A percentile compares a stretch with the other conserved stretches of the same genome.
These are phyloP conservation scores for Sphagnurus paluster DNA, from an alignment of 1,284 basidiomycete genomes.

Conservation along the genomic window DNA sequence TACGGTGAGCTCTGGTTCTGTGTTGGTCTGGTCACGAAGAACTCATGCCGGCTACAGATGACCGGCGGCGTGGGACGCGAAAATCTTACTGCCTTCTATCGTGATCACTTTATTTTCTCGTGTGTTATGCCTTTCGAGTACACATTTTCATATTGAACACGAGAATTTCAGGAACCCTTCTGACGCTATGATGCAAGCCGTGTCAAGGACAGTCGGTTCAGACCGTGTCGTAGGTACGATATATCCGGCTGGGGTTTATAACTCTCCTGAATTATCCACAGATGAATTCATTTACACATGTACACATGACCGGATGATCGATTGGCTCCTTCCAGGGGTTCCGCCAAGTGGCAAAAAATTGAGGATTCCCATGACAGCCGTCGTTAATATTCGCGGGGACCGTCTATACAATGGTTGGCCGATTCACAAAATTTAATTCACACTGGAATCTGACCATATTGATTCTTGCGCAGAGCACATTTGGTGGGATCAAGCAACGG, in stretches of 20 bases:
- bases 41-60: slow-evolving; percentile 33
- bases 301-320: slow-evolving; percentile 46
- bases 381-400: slow-evolving; percentile 59
- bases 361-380: slow-evolving; percentile 51
- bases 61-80: slow-evolving; percentile 55
- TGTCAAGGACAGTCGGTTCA: slow-evolving; percentile 52
- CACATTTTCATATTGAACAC: not conserved
- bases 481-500: slow-evolving; percentile 51
- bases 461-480: slow-evolving; percentile 39
- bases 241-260: not conserved
- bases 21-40: not conserved
- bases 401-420: slow-evolving; percentile 44
- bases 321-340: slow-evolving; percentile 51
- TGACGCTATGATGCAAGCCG: slow-evolving; percentile 40
- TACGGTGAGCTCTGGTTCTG: slow-evolving; percentile 31
- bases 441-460: not conserved
- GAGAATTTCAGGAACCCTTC: slow-evolving; percentile 39
- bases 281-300: slow-evolving; percentile 49
- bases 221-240: slow-evolving; percentile 47
- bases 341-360: slow-evolving; percentile 50
- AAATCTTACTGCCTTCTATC: slow-evolving; percentile 51
- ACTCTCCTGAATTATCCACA: slow-evolving; percentile 16
- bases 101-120: slow-evolving; percentile 51
- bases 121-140: slow-evolving; percentile 21
- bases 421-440: too few relatives aligned